These are phyloP conservation scores for Diophrys sp. DNA, from an alignment of 73 alveolate genomes.

Conservation along the genomic window DNA sequence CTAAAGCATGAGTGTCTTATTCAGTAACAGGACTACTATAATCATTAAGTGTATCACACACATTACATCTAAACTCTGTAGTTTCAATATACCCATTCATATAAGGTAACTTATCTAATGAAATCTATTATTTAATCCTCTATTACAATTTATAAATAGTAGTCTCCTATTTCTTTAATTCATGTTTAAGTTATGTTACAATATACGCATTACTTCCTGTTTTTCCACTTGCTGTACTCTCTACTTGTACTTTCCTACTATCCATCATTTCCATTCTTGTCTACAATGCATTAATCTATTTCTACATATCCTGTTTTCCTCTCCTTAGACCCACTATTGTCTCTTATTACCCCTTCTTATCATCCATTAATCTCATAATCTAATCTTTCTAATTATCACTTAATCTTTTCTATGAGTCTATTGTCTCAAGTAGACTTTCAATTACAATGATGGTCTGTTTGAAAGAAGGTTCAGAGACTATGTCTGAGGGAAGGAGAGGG, in stretches of 20 bases:
- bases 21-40: not conserved
- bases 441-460: too few relatives aligned
- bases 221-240: not conserved
- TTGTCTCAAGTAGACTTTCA: too few relatives aligned
- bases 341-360: not conserved
- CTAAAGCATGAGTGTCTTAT: not conserved
- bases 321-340: not conserved
- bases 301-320: not conserved
- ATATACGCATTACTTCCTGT: not conserved
- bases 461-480: too few relatives aligned
- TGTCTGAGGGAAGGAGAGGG: too few relatives aligned
- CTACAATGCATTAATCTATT: too few relatives aligned
- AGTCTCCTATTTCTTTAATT: not conserved
- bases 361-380: not conserved
- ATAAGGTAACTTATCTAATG: not conserved
- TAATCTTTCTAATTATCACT: too few relatives aligned
- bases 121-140: not conserved
- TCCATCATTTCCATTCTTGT: not conserved
- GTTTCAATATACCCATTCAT: not conserved
- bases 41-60: not conserved
- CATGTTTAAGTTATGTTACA: not conserved
- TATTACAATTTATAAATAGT: too few relatives aligned
- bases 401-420: too few relatives aligned
- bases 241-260: not conserved
- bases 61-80: not conserved